A percentile compares a stretch with the other conserved stretches of the same genome.
Evolutionary conservation across 202 grass and related monocot genomes (phyloP).

Genomic region (Zizania palustris): DNA sequence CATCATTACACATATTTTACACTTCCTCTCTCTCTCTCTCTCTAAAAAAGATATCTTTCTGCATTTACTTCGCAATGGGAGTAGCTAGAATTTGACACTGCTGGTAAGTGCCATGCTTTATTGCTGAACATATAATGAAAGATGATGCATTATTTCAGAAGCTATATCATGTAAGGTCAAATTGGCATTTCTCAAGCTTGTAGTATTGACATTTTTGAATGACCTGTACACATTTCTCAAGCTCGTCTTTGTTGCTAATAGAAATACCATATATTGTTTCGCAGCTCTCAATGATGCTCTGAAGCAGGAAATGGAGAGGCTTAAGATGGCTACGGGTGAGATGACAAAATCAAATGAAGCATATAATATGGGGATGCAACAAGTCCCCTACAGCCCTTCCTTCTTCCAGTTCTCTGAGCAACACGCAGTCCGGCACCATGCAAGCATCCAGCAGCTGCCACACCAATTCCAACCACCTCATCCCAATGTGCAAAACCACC

Average conservation of each 20-base stretch:
- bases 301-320: conserved; percentile 95
- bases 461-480: conserved; percentile 62
- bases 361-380: conserved; percentile 76
- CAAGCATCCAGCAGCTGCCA: conserved; percentile 63
- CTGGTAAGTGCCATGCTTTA: conserved; percentile 4
- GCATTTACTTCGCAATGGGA: conserved; percentile 9
- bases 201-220: conserved; percentile 20
- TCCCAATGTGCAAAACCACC: conserved; percentile 52
- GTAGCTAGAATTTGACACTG: conserved; percentile 21
- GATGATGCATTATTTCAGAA: not conserved
- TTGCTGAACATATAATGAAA: not conserved
- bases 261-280: conserved; percentile 37
- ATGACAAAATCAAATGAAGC: conserved; percentile 57
- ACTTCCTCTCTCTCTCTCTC: no score
- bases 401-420: conserved; percentile 70
- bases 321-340: conserved; percentile 87
- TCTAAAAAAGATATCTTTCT: not conserved
- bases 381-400: conserved; percentile 60
- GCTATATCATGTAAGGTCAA: conserved; percentile 15
- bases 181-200: conserved; percentile 1
- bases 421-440: conserved; percentile 56
- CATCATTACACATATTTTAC: no score
- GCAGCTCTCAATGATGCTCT: conserved; percentile 88
- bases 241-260: conserved; percentile 16
- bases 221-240: not conserved